A percentile compares a stretch with the other conserved stretches of the same genome.
Evolutionary conservation across 768 basidiomycete genomes (phyloP).

Genomic region (Pluteus cervinus): DNA sequence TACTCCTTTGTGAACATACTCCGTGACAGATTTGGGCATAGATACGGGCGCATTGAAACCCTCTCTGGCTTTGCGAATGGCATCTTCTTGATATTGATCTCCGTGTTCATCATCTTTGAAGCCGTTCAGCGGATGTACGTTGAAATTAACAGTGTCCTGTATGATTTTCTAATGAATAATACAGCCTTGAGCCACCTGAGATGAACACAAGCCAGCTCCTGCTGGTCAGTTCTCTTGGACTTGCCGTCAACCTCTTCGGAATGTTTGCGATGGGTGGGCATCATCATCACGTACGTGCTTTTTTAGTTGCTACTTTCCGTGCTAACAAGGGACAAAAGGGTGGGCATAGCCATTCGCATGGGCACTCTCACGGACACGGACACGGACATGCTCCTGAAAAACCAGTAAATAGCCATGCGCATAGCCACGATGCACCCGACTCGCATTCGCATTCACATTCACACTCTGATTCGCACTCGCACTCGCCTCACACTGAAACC

Average conservation of each 20-base stretch:
- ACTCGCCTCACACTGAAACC: slow-evolving; percentile 11
- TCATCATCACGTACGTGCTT: slow-evolving; percentile 65
- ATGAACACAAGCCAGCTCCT: slow-evolving; percentile 95
- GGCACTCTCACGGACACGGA: slow-evolving; percentile 12
- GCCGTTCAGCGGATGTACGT: slow-evolving; percentile 86
- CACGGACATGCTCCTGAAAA: slow-evolving; percentile 15
- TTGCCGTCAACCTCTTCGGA: slow-evolving; percentile 93
- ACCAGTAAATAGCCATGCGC: no score
- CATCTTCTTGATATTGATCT: slow-evolving; percentile 88
- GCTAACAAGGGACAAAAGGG: slow-evolving; percentile 26
- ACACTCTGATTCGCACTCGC: slow-evolving; percentile 24
- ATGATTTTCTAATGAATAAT: background rate
- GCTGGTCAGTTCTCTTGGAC: slow-evolving; percentile 81
- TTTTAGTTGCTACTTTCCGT: slow-evolving; percentile 3
- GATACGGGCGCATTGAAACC: slow-evolving; percentile 95
- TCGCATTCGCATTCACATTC: slow-evolving; percentile 21
- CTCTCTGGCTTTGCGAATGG: slow-evolving; percentile 98
- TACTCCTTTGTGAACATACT: background rate
- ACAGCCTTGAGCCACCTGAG: slow-evolving; percentile 87
- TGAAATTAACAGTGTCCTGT: background rate
- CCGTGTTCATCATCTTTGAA: slow-evolving; percentile 97
- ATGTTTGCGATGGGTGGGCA: slow-evolving; percentile 99
- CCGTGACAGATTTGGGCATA: slow-evolving; percentile 21
- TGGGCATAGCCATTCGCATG: slow-evolving; percentile 46
- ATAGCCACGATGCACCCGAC: slow-evolving; percentile 11